These are phyloP conservation scores for Inga oerstediana DNA, from an alignment of 306 rosid species.

Conservation along the genomic window DNA sequence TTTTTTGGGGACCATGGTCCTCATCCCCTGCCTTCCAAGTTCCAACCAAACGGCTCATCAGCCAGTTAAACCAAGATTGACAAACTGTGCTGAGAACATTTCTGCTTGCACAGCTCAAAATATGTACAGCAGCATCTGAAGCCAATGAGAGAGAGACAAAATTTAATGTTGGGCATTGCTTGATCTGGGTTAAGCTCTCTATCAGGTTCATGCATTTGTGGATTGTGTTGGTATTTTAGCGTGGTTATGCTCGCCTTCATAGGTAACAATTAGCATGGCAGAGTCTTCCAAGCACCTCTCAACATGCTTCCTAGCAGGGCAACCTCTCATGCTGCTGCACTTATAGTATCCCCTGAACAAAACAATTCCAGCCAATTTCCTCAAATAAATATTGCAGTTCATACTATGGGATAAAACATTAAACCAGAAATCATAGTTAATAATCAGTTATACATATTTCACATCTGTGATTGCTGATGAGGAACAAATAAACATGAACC, in stretches of 20 bases:
- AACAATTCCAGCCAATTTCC: conserved; percentile 29
- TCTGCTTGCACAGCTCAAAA: conserved; percentile 56
- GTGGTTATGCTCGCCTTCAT: conserved; percentile 98
- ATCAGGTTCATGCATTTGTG: conserved; percentile 65
- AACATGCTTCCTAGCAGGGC: conserved; percentile 99
- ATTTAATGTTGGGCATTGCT: conserved; percentile 19
- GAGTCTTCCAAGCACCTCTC: conserved; percentile 98
- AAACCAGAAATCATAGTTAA: conserved; percentile 12
- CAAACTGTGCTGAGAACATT: conserved; percentile 41
- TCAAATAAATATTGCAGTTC: conserved; percentile 19
- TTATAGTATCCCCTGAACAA: conserved; percentile 94
- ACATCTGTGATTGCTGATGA: neutral
- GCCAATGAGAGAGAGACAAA: conserved; percentile 48
- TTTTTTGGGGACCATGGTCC: conserved; percentile 28
- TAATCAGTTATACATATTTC: neutral
- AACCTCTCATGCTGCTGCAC: conserved; percentile 99
- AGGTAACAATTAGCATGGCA: conserved; percentile 90
- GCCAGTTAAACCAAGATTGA: conserved; percentile 44
- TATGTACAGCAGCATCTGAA: conserved; percentile 76
- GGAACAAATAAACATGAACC: no score
- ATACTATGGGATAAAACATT: conserved; percentile 1
- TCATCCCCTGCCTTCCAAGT: conserved; percentile 36
- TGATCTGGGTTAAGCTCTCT: conserved; percentile 38
- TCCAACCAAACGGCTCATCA: conserved; percentile 44
- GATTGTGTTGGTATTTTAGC: conserved; percentile 77